A percentile compares a stretch with the other conserved stretches of the same genome.
Conservation (phyloP, 352 stramenopile species). For the Pythium phragmiticola region DNA sequence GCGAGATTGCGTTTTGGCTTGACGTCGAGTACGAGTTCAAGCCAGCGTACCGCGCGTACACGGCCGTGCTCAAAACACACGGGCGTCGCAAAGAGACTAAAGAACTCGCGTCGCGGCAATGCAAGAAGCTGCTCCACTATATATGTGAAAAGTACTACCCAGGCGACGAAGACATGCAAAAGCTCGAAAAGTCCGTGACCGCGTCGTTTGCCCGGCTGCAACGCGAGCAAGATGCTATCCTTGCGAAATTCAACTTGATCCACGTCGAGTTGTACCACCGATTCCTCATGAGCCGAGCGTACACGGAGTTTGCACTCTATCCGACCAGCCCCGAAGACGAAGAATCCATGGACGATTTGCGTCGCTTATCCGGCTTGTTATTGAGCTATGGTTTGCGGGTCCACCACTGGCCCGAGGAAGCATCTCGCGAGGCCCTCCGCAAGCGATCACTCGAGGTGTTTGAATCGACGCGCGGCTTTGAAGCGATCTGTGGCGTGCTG, state of each 20-base stretch:
- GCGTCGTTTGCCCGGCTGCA: slow-evolving; percentile 64
- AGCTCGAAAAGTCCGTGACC: slow-evolving; percentile 64
- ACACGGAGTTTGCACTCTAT: slow-evolving; percentile 85
- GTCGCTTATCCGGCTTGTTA: slow-evolving; percentile 64
- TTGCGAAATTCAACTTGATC: slow-evolving; percentile 85
- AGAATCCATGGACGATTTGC: slow-evolving; percentile 74
- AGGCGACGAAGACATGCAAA: slow-evolving; percentile 70
- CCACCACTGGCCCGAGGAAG: slow-evolving; percentile 72
- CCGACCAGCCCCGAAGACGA: slow-evolving; percentile 44
- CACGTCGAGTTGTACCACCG: slow-evolving; percentile 84
- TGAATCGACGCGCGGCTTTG: slow-evolving; percentile 59
- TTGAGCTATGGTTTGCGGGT: slow-evolving; percentile 81
- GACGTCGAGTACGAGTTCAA: slow-evolving; percentile 90
- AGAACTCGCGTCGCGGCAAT: slow-evolving; percentile 59
- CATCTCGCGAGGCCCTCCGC: slow-evolving; percentile 36
- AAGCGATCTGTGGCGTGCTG: slow-evolving; percentile 73
- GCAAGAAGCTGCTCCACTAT: slow-evolving; percentile 74
- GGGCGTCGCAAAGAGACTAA: slow-evolving; percentile 49
- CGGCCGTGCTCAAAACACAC: slow-evolving; percentile 53
- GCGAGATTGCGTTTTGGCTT: slow-evolving; percentile 81
- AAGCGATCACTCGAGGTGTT: slow-evolving; percentile 74
- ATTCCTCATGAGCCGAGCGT: slow-evolving; percentile 81
- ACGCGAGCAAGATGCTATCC: slow-evolving; percentile 78
- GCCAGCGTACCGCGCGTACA: slow-evolving; percentile 71
- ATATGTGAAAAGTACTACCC: slow-evolving; percentile 86